Evolutionary conservation across 2,329 filamentous ascomycete species (phyloP).

Genomic region (Gnomoniopsis smithogilvyi): DNA sequence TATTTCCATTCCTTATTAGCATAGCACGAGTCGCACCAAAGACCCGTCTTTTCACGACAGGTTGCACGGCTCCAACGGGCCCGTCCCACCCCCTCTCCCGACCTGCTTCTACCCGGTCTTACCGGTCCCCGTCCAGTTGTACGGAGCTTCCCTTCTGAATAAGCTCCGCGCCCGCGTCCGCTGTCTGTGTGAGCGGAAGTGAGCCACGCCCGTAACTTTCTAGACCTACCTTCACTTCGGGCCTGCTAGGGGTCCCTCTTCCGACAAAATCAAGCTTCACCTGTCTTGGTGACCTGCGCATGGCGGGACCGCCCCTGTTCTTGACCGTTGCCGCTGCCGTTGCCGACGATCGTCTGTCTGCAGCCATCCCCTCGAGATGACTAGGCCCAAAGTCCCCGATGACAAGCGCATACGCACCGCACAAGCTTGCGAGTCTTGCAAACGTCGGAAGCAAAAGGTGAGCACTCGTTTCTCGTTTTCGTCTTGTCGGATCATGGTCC

Average conservation of each 20-base stretch:
- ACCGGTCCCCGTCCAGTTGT: too few relatives aligned
- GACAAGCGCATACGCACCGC: constrained; percentile 62
- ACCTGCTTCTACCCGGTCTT: too few relatives aligned
- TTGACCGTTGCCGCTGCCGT: neutral
- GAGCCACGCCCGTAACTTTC: neutral
- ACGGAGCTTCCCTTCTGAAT: too few relatives aligned
- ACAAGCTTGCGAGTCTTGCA: constrained; percentile 63
- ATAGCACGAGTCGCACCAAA: too few relatives aligned
- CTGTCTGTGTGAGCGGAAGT: neutral
- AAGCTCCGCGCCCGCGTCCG: neutral
- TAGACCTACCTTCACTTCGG: neutral
- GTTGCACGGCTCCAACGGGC: too few relatives aligned
- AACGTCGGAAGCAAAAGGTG: constrained; percentile 66
- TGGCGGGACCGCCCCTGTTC: neutral
- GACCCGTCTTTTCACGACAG: too few relatives aligned
- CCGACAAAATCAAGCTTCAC: neutral
- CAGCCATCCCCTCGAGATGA: constrained; percentile 33
- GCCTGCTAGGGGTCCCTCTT: neutral
- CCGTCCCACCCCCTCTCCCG: too few relatives aligned
- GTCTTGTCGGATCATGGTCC: neutral
- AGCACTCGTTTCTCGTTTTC: constrained; percentile 24
- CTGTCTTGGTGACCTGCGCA: neutral
- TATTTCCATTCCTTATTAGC: too few relatives aligned
- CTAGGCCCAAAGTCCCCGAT: constrained; percentile 51
- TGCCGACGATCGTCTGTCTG: neutral